Evolutionary conservation across 2,329 filamentous ascomycete species (phyloP).

Genomic region (Massarina eburnea): DNA sequence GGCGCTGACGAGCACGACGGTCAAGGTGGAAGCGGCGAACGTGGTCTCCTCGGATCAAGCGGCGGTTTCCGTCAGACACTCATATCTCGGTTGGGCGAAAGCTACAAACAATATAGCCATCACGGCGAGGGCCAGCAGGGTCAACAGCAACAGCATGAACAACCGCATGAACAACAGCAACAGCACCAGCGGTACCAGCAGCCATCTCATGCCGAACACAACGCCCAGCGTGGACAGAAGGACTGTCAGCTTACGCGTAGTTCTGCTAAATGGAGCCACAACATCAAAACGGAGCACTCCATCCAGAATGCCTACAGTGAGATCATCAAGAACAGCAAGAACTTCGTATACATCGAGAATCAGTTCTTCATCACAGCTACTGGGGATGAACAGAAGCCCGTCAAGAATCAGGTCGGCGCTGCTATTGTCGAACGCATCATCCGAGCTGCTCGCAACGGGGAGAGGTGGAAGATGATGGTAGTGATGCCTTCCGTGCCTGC

Average conservation of each 20-base stretch:
- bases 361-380: conserved; percentile 90
- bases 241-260: conserved; percentile 44
- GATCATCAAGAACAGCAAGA: conserved; percentile 66
- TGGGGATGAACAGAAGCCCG: conserved; percentile 67
- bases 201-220: conserved; percentile 35
- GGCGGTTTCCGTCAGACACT: conserved; percentile 34
- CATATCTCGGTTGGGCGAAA: conserved; percentile 25
- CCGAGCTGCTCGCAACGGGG: conserved; percentile 64
- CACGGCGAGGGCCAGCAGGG: conserved; percentile 15
- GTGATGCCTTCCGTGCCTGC: conserved; percentile 79
- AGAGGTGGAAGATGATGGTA: conserved; percentile 74
- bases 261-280: conserved; percentile 61
- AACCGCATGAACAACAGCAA: too few species aligned
- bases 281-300: conserved; percentile 63
- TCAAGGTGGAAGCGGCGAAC: conserved; percentile 33
- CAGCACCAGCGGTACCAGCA: conserved; percentile 11
- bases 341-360: conserved; percentile 81
- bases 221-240: conserved; percentile 29
- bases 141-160: not conserved
- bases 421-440: conserved; percentile 78
- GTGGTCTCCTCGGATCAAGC: conserved; percentile 31
- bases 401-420: conserved; percentile 76
- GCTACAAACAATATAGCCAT: conserved; percentile 28
- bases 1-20: conserved; percentile 26
- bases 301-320: conserved; percentile 84